A percentile compares a stretch with the other conserved stretches of the same genome.
These are phyloP conservation scores for Clohesyomyces aquaticus DNA, from an alignment of 495 filamentous ascomycete species.

Conservation along the genomic window DNA sequence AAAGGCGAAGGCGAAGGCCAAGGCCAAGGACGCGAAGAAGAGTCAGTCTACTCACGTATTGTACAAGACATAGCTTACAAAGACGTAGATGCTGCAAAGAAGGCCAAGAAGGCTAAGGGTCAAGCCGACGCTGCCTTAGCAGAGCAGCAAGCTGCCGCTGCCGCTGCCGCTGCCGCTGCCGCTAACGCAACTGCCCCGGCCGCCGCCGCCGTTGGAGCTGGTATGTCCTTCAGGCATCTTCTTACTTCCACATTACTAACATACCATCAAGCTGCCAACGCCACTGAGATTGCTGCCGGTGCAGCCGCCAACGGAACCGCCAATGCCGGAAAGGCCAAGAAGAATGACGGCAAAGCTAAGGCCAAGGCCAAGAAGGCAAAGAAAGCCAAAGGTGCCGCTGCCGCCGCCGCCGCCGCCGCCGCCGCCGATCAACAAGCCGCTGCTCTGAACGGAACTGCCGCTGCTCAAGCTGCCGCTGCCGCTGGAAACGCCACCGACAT, in stretches of 20 bases:
- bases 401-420: no score
- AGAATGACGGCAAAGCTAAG: no score
- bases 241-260: no score
- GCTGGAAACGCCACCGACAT: neutral
- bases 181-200: neutral
- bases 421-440: neutral
- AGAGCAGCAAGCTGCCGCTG: slow-evolving; percentile 13
- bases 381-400: no score
- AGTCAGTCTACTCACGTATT: no score
- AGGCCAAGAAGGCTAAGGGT: no score
- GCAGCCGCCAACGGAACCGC: neutral
- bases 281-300: no score
- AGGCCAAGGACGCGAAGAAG: no score
- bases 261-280: no score
- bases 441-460: slow-evolving; percentile 6
- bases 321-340: slow-evolving; percentile 3
- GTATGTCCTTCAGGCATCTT: no score
- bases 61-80: slow-evolving; percentile 4
- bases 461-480: slow-evolving; percentile 5
- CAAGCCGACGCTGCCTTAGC: slow-evolving; percentile 3
- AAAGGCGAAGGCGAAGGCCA: no score
- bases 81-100: neutral
- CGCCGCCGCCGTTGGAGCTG: neutral
- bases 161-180: slow-evolving; percentile 7
- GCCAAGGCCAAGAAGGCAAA: no score